phyloP scores from a whole-genome alignment of 257 asterid species.

The Paulownia fortunei region DNA sequence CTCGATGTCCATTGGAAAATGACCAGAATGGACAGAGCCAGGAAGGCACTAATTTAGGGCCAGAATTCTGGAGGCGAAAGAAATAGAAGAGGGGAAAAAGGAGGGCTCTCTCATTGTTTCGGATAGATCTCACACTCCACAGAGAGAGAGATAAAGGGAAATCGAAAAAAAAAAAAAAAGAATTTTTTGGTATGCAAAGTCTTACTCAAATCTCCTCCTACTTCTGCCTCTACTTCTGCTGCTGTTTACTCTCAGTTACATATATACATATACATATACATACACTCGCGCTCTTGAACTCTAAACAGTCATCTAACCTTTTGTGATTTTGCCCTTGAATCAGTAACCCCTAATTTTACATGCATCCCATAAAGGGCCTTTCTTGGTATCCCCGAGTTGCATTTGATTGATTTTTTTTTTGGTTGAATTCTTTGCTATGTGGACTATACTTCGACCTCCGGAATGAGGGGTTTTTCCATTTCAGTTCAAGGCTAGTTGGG shows the following conservation, averaged over 20 bases:
- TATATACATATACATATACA: conserved; percentile 3
- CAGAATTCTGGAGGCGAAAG: conserved; percentile 13
- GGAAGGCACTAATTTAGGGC: conserved; percentile 25
- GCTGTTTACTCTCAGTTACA: conserved; percentile 41
- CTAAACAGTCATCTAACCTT: conserved; percentile 23
- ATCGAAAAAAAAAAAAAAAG: not conserved
- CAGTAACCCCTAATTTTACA: conserved; percentile 20
- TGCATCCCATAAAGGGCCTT: conserved; percentile 24
- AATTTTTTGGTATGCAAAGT: conserved; percentile 49
- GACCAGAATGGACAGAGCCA: not conserved
- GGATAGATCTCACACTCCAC: conserved; percentile 47
- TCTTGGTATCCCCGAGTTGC: conserved; percentile 15
- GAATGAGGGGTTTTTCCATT: conserved; percentile 33
- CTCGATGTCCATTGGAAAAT: not conserved
- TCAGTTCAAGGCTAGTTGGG: conserved; percentile 32
- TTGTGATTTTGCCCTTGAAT: conserved; percentile 26
- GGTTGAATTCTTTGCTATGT: conserved; percentile 15
- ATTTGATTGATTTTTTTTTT: conserved; percentile 26
- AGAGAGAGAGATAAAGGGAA: conserved; percentile 30
- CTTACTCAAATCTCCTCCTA: conserved; percentile 49
- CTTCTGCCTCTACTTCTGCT: conserved; percentile 38
- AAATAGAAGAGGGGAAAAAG: conserved; percentile 16
- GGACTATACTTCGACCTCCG: conserved; percentile 27
- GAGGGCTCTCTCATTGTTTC: conserved; percentile 29
- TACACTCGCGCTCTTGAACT: conserved; percentile 23